A percentile compares a stretch with the other conserved stretches of the same genome.
These are phyloP conservation scores for Fraxinus excelsior DNA, from an alignment of 257 asterid genomes.

Conservation along the genomic window DNA sequence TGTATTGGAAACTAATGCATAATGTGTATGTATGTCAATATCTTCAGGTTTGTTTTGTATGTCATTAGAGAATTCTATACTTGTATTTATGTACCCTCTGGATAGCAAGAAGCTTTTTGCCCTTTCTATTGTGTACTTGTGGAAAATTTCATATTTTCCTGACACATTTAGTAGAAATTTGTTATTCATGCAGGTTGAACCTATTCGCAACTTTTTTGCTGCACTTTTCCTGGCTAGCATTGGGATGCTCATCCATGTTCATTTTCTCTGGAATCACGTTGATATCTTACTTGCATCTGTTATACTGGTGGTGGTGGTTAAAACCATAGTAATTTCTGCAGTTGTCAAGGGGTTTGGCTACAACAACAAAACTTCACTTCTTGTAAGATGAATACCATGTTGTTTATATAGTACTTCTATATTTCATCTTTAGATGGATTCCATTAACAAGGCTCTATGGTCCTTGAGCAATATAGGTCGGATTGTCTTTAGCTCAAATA, in stretches of 20 bases:
- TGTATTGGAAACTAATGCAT: neutral
- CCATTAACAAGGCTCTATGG: slow-evolving; percentile 15
- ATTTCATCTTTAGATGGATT: slow-evolving; percentile 21
- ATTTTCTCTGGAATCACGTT: slow-evolving; percentile 96
- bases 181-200: slow-evolving; percentile 75
- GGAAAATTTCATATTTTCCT: slow-evolving; percentile 8
- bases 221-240: slow-evolving; percentile 98
- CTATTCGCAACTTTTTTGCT: slow-evolving; percentile 94
- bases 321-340: slow-evolving; percentile 75
- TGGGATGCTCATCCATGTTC: slow-evolving; percentile 99
- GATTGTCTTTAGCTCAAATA: slow-evolving; percentile 97
- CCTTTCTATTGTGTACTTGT: neutral
- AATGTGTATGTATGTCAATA: slow-evolving; percentile 4
- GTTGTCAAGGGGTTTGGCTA: slow-evolving; percentile 98
- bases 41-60: neutral
- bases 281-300: slow-evolving; percentile 97
- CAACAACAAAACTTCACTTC: slow-evolving; percentile 89
- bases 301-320: slow-evolving; percentile 81
- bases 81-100: slow-evolving; percentile 15
- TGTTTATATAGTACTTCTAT: slow-evolving; percentile 3
- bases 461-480: slow-evolving; percentile 57
- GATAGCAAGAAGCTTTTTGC: neutral
- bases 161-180: slow-evolving; percentile 29
- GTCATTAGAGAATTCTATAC: neutral
- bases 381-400: slow-evolving; percentile 54